Percentiles rank a stretch among this genome's conserved stretches.
These are phyloP conservation scores for Hibiscus tridactylites DNA, from an alignment of 345 rosid species.

Conservation along the genomic window DNA sequence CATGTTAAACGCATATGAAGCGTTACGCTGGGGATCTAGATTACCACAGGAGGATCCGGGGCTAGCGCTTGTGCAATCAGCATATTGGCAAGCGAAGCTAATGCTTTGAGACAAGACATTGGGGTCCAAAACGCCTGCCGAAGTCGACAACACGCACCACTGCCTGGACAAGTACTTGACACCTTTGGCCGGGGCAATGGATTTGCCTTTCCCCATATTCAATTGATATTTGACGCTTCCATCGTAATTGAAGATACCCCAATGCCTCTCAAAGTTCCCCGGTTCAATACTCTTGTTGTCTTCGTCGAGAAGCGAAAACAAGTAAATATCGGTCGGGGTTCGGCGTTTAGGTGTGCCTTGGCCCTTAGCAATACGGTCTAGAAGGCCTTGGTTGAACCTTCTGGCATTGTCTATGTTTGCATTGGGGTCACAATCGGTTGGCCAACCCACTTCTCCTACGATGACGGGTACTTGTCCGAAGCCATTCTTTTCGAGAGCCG, in stretches of 20 bases:
- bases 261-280: constrained; percentile 33
- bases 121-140: constrained; percentile 32
- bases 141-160: constrained; percentile 67
- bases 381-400: constrained; percentile 74
- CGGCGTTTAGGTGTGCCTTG: constrained; percentile 69
- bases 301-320: constrained; percentile 71
- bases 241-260: constrained; percentile 73
- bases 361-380: constrained; percentile 41
- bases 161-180: constrained; percentile 49
- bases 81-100: constrained; percentile 47
- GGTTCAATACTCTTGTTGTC: constrained; percentile 57
- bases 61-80: constrained; percentile 68
- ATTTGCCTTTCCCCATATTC: constrained; percentile 32
- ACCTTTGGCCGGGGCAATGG: constrained; percentile 46
- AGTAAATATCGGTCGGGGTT: constrained; percentile 37
- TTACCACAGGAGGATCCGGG: constrained; percentile 49
- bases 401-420: constrained; percentile 54
- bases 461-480: constrained; percentile 61
- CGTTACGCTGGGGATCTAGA: constrained; percentile 36
- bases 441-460: constrained; percentile 97
- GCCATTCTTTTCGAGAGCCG: constrained; percentile 76
- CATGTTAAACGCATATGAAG: constrained; percentile 69
- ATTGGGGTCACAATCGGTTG: constrained; percentile 59
- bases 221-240: constrained; percentile 36
- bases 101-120: constrained; percentile 15